Base-by-base conservation (phyloP, 108 stramenopile genomes). In the Pseudonitzschia multistriata region DNA sequence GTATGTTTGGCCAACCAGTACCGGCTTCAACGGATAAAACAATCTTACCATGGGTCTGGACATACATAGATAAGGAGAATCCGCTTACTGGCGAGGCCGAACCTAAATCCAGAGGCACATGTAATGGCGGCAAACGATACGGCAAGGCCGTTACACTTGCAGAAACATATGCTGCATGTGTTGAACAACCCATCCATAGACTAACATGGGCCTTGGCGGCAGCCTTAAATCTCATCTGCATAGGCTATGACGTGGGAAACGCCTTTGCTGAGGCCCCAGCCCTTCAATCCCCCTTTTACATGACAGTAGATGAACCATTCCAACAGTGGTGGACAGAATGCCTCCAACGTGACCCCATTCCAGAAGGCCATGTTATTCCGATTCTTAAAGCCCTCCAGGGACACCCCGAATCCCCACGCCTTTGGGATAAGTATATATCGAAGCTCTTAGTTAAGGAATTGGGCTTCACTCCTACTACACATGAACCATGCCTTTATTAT, bases 211-310 rank as follows among this genome's bases (percentile, higher is more conserved):
- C 83, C 0, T 5, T 71, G 10, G 36, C 80, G 8, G 74, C 80
- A 17, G 49, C 34, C 0, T 35, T 70, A 7, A 68, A 68, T 56
- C 22, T 34, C 7, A 19, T 49, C 2, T 39, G 74, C 24, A 62
- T 47, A 56, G 72, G 56, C 6, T 57, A 67, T 14, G 84, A 85
- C 68, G 78, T 78, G 27, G 49, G 47, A 1, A 73, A 83, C 64
- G 82, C 78, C 14, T 79, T 74, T 47, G 75, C 70, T 24, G 40
- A 82, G 17, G 31, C 70, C 7, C 78, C 74, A 14, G 62, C 73
- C 0, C 83, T 77, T 0, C 13, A 53, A 61, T 28, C 30, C 34
- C 76, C 62, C n/a, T 54, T 56, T 22, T 83, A 59, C 53, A 56
- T 83, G 35, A 24, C 29, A 11, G 71, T 74, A 14, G 79, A 78